Evolutionary conservation across 2,329 filamentous ascomycete genomes (phyloP), one percentile per base, ranked within the genome.

Genomic region (Aschersonia sp.): DNA sequence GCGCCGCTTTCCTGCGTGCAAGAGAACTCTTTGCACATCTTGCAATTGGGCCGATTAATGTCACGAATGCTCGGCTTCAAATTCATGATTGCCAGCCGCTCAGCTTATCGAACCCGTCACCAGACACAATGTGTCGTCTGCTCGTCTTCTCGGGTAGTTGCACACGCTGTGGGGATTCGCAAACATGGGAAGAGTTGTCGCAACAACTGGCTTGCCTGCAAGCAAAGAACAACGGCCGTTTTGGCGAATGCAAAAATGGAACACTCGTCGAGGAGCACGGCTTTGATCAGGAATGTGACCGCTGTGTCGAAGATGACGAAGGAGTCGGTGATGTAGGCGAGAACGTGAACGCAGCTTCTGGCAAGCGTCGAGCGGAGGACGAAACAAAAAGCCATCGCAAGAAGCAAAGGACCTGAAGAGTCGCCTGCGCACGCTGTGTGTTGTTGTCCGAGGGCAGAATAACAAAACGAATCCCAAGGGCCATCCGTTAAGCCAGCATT

Each of bases 241-340:
- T 73, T 47, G 70, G 70, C 41, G 57, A 64, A 44, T 73, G 70
- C 55, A 53, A 56, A 40, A 55, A 56, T 30, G 70, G 70, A 32
- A 59, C 69, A 32, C 54, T 61, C 40, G 53, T 61, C 39, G 69
- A 72, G 51, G 58, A 70, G 48, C 70, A 72, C 56, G 51, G 51
- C 3, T 72, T 71, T 49, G 68, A 72, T 52, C 69, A 71, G 50
- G 70, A 73, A 53, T 73, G 70, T 56, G 62, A 69, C 44, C 51
- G 57, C 11, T 73, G 70, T 48, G 53, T 60, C 43, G 64, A 66
- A 41, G 64, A 66, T 49, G 64, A 66, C 44, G 66, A 69, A 49
- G 67, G 65, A 8, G 60, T 71, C 44, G 69, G 61, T 35, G 66
- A 66, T 47, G 53, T 68, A 44, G 65, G 61, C 41, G 62, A 66